A percentile compares a stretch with the other conserved stretches of the same genome.
phyloP scores from a whole-genome alignment of 495 filamentous ascomycete genomes.

The Massariosphaeria phaeospora region DNA sequence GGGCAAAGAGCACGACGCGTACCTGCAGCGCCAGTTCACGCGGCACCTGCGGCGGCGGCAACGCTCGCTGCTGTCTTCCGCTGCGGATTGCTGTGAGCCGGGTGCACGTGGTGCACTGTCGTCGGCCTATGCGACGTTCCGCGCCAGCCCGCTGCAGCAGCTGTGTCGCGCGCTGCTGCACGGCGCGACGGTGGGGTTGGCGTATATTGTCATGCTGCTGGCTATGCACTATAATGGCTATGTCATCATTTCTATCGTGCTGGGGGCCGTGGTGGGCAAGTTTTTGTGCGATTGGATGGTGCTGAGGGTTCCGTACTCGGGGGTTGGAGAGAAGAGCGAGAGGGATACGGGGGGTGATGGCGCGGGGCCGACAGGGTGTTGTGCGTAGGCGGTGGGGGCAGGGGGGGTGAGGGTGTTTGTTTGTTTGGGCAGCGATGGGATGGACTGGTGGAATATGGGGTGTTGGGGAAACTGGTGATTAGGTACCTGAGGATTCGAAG shows the following conservation, averaged over 20 bases:
- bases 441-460: too few relatives aligned
- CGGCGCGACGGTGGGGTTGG: constrained; percentile 46
- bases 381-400: constrained; percentile 6
- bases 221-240: constrained; percentile 45
- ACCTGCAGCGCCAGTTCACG: constrained; percentile 40
- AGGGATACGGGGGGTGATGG: not conserved
- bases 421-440: not conserved
- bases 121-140: constrained; percentile 27
- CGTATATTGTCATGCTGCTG: constrained; percentile 53
- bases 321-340: not conserved
- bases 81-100: not conserved
- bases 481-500: too few relatives aligned
- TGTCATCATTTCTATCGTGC: constrained; percentile 51
- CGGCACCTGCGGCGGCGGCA: constrained; percentile 33
- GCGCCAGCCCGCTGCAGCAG: constrained; percentile 47
- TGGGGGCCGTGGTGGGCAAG: constrained; percentile 42
- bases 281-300: constrained; percentile 25
- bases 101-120: constrained; percentile 3
- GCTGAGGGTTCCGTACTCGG: not conserved
- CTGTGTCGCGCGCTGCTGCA: constrained; percentile 45
- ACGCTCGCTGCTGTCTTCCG: not conserved
- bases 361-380: constrained; percentile 5
- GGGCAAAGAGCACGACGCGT: constrained; percentile 49
- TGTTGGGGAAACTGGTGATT: too few relatives aligned
- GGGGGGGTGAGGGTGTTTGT: not conserved